Conservation (phyloP, 2,329 filamentous ascomycete genomes). For the Juglanconis oblonga region DNA sequence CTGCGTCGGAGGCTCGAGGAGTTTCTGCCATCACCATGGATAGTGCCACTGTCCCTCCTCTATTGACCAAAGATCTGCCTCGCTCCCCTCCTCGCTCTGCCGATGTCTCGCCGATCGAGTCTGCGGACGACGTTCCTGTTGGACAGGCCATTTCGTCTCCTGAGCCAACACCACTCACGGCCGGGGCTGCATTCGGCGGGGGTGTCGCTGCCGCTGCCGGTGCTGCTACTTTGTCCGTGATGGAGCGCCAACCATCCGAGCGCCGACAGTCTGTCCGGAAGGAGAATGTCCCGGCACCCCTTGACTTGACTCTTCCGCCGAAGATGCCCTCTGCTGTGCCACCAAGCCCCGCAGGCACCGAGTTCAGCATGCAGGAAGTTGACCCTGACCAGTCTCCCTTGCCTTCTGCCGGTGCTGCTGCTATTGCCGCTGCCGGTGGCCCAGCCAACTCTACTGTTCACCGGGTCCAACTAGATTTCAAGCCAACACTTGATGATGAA, state of each 20-base stretch:
- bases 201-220: background rate
- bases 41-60: background rate
- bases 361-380: slow-evolving; percentile 49
- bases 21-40: slow-evolving; percentile 6
- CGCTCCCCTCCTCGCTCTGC: background rate
- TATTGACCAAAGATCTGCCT: background rate
- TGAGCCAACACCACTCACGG: background rate
- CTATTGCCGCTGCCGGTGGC: slow-evolving; percentile 61
- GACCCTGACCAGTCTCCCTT: slow-evolving; percentile 48
- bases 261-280: slow-evolving; percentile 58
- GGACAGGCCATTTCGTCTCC: background rate
- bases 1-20: slow-evolving; percentile 3
- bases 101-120: slow-evolving; percentile 3
- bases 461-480: slow-evolving; percentile 92
- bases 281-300: slow-evolving; percentile 42
- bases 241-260: slow-evolving; percentile 13
- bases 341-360: slow-evolving; percentile 60
- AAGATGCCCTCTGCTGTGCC: slow-evolving; percentile 36
- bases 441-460: slow-evolving; percentile 67
- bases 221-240: background rate
- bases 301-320: slow-evolving; percentile 51
- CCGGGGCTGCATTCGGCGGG: too few species aligned
- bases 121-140: slow-evolving; percentile 5
- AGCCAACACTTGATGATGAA: slow-evolving; percentile 89
- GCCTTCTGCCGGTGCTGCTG: slow-evolving; percentile 52